Percentiles rank a stretch among this genome's conserved stretches.
phyloP scores from a whole-genome alignment of 2,329 filamentous ascomycete genomes.

The Coniochaeta prunicola region DNA sequence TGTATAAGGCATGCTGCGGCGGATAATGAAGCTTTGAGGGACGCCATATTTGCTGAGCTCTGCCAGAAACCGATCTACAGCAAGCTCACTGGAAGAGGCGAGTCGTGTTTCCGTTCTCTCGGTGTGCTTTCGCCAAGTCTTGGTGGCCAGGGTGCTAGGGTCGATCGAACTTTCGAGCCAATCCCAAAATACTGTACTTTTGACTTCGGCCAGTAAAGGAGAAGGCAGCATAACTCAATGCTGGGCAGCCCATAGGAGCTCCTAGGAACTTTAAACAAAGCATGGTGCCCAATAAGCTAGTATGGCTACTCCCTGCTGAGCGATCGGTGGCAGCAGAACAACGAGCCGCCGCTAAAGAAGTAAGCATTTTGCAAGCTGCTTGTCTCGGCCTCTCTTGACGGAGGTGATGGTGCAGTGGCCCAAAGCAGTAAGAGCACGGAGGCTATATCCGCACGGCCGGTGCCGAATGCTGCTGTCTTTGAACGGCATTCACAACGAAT shows the following conservation, averaged over 20 bases:
- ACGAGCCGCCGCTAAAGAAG: neutral
- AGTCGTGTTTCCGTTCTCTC: neutral
- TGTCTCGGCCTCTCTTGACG: neutral
- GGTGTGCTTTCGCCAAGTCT: neutral
- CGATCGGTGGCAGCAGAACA: neutral
- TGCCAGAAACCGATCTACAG: neutral
- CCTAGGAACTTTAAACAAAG: neutral
- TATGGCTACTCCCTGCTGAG: neutral
- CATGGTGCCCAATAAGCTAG: neutral
- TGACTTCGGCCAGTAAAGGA: neutral
- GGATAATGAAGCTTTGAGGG: slow-evolving; percentile 7
- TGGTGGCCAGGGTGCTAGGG: neutral
- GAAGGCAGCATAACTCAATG: neutral
- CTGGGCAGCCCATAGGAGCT: neutral
- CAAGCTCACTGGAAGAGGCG: neutral
- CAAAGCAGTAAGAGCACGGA: neutral
- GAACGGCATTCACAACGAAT: neutral
- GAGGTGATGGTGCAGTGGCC: neutral
- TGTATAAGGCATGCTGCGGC: slow-evolving; percentile 9
- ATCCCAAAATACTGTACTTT: no score
- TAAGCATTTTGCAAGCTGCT: neutral
- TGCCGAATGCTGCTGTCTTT: neutral
- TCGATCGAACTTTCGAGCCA: neutral
- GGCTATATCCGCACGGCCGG: neutral
- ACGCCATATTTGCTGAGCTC: slow-evolving; percentile 3